Evolutionary conservation across 768 basidiomycete species (phyloP), one percentile per base, ranked within the genome.

Genomic region (Leccinum truebloodii): DNA sequence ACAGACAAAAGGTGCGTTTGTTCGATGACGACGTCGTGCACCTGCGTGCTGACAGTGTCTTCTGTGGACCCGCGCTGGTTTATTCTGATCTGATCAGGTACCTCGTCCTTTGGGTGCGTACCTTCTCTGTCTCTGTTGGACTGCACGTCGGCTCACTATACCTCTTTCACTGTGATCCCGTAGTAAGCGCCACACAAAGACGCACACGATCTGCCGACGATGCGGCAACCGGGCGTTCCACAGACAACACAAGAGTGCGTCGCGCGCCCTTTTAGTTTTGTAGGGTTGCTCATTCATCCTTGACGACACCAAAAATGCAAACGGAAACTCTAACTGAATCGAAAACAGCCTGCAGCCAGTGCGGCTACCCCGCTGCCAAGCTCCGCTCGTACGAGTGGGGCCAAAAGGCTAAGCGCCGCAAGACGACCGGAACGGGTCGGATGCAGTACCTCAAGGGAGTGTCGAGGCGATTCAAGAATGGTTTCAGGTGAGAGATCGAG

Each of bases 341-440:
- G 6, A 20, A 30, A 22, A 49, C 34, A 97, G 95, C 88, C 61
- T 98, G 97, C 80, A 90, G 89, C 24, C 91, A 93, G 75, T 98
- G 97, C 76, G 97, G 96, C 59, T 98, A 94, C 81, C 97, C 97
- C 50, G 80, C 94, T 58, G 95, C 97, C 58, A 98, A 93, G 80
- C 79, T 96, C 70, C 88, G 96, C 72, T 95, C 93, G 71, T 98
- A 87, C 79, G 91, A 98, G 80, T 98, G 97, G 97, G 94, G 95
- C 67, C 84, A 88, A 76, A 99, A 99, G 86, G 97, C 97, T 57
- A 98, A 98, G 88, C 90, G 97, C 79, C 90, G 96, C 87, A 97
- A 96, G 89, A 98, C 96, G 52, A 98, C 97, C 61, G 97, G 97
- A 61, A 95, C 96, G 66, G 96, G 96, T 66, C 85, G 95, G 73